phyloP scores from a whole-genome alignment of 129 eudicot species.

The Oenanthe sinensis region DNA sequence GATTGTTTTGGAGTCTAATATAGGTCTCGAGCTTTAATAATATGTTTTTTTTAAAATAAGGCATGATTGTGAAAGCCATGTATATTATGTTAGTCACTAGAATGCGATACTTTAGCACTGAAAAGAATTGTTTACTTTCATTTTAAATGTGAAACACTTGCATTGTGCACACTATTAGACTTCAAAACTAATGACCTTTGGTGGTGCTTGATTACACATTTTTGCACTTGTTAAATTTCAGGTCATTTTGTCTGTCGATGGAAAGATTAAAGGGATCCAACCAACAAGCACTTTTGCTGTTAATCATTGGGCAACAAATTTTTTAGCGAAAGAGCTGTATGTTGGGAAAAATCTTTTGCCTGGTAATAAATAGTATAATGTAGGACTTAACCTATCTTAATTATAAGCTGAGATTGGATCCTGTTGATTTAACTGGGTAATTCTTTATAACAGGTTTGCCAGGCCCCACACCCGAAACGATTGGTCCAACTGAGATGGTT shows the following conservation, averaged over 20 bases:
- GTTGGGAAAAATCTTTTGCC: conserved; percentile 71
- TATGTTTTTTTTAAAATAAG: not conserved
- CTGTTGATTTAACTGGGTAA: conserved; percentile 9
- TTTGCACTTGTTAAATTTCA: conserved; percentile 18
- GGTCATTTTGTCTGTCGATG: conserved; percentile 66
- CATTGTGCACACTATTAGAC: not conserved
- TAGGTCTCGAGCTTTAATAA: not conserved
- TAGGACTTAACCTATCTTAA: not conserved
- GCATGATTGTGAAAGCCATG: not conserved
- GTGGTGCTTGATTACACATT: not conserved
- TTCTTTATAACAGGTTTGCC: conserved; percentile 45
- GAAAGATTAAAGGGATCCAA: conserved; percentile 62
- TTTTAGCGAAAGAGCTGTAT: conserved; percentile 63
- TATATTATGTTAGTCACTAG: not conserved
- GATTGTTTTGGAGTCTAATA: not conserved
- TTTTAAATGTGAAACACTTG: not conserved
- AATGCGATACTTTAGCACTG: not conserved
- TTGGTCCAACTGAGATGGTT: conserved; percentile 43
- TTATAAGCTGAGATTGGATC: not conserved
- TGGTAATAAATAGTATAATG: conserved; percentile 28
- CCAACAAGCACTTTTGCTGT: conserved; percentile 85
- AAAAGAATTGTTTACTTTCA: not conserved
- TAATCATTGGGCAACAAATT: conserved; percentile 77
- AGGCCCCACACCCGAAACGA: conserved; percentile 55
- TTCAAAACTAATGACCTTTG: not conserved